Base-by-base conservation (phyloP, 2,329 filamentous ascomycete genomes). In the Diaporthe capsici region DNA sequence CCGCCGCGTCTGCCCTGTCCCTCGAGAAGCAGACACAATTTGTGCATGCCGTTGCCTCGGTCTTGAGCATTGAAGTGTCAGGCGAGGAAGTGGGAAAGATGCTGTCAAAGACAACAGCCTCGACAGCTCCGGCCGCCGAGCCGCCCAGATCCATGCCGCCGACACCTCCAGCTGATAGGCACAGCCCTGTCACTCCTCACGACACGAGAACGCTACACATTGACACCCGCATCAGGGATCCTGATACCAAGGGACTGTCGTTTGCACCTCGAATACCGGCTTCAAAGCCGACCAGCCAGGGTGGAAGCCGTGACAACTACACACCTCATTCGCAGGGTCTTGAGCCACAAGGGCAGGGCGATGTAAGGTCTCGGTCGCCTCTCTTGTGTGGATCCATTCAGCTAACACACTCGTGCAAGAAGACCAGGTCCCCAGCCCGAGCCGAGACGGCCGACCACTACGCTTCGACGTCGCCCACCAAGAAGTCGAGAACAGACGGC, bases 361-460 rank as follows among this genome's bases (percentile, higher is more conserved):
- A 55, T 28, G 49, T 55, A 31, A 42, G 49, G 2, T 20, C 47
- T 55, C 25, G n/a, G 13, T 28, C 47, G 28, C 22, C 12, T 20
- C 8, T 15, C 6, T 20, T 37, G 31, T 5, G 65, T 13, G 12
- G 4, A 42, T 28, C 6, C 15, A 31, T 31, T 10, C 34, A 25
- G 31, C 65, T 68, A n/a, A 68, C 47, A 68, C 15, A 55, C 65
- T 55, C n/a, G 22, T 55, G 49, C 31, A 70, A 70, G n/a, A 53
- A 39, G 42, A 67, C 42, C 15, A 49, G 49, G 49, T 55, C 65
- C 31, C 49, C 65, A 55, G 4, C 34, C 8, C 49, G 49, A 49
- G 42, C 15, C 34, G 31, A 70, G n/a, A 22, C 34, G 8, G 49
- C 31, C n/a, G 65, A 39, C 9, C 65, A 28, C 15, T 22, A 39